A percentile compares a stretch with the other conserved stretches of the same genome.
phyloP scores from a whole-genome alignment of 169 alveolate species.

The Babesia ovis region DNA sequence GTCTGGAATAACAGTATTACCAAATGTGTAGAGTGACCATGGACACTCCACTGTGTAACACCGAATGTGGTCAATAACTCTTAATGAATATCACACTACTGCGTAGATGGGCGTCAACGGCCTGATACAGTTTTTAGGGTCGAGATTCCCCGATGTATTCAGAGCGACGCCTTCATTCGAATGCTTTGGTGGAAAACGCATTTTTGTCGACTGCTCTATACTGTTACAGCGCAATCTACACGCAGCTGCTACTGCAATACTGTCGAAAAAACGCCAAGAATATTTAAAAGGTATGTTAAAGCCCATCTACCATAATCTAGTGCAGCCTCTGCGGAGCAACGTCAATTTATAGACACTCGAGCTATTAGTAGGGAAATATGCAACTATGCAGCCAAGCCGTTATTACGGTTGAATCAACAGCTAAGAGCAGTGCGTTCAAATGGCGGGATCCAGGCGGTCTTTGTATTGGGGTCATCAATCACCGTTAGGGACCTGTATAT shows the following conservation, averaged over 20 bases:
- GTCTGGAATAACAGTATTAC: no score
- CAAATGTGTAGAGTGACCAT: no score
- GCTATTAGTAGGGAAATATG: conserved; percentile 30
- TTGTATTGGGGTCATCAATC: conserved; percentile 59
- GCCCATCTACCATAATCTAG: neutral
- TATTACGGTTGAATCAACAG: conserved; percentile 27
- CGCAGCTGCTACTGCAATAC: conserved; percentile 47
- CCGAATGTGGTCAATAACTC: no score
- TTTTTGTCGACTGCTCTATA: conserved; percentile 55
- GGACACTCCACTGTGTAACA: no score
- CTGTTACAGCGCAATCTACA: conserved; percentile 44
- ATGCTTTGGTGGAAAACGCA: conserved; percentile 28
- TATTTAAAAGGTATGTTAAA: conserved; percentile 11
- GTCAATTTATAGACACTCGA: conserved; percentile 16
- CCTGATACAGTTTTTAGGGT: conserved; percentile 26
- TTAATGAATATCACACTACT: no score
- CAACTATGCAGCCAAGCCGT: conserved; percentile 54
- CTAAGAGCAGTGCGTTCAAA: conserved; percentile 24
- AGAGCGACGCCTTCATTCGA: conserved; percentile 32
- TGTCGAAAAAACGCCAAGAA: conserved; percentile 21
- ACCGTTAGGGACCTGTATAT: conserved; percentile 19
- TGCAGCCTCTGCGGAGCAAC: conserved; percentile 24
- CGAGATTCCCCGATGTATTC: conserved; percentile 32
- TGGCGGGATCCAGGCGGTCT: conserved; percentile 49
- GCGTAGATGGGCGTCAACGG: conserved; percentile 58